Conservation (phyloP, 164 flowering plant genomes). For the Piper betle region DNA sequence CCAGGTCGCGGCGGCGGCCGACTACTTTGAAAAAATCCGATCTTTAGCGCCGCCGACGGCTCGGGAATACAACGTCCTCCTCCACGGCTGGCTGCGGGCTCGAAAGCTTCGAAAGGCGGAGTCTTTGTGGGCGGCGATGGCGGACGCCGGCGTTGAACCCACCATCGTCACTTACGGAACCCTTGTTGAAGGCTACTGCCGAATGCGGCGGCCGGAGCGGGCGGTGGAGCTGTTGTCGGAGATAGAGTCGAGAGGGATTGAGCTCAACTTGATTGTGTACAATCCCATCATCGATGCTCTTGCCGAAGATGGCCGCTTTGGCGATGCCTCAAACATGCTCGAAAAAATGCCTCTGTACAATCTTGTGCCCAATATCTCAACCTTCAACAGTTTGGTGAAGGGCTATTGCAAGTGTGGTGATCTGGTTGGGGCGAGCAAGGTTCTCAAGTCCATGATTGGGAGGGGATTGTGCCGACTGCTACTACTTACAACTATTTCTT, state of each 20-base stretch:
- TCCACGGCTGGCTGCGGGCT: constrained; percentile 64
- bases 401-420: constrained; percentile 23
- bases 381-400: constrained; percentile 56
- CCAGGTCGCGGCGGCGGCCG: constrained; percentile 43
- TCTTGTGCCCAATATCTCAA: constrained; percentile 52
- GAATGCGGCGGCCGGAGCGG: constrained; percentile 46
- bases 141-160: constrained; percentile 27
- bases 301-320: constrained; percentile 57
- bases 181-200: constrained; percentile 72
- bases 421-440: constrained; percentile 34
- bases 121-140: constrained; percentile 48
- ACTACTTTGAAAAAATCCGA: constrained; percentile 24
- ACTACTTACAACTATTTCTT: constrained; percentile 81
- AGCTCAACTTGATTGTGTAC: constrained; percentile 48
- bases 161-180: constrained; percentile 69
- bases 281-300: constrained; percentile 71
- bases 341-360: constrained; percentile 46
- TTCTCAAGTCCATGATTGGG: constrained; percentile 58
- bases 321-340: constrained; percentile 37
- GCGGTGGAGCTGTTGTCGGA: constrained; percentile 57
- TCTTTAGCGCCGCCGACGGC: constrained; percentile 14
- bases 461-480: constrained; percentile 47
- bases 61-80: constrained; percentile 48
- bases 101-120: constrained; percentile 58
- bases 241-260: constrained; percentile 52